Base-by-base conservation (phyloP, 2,329 filamentous ascomycete species). In the Aureobasidium sp. region DNA sequence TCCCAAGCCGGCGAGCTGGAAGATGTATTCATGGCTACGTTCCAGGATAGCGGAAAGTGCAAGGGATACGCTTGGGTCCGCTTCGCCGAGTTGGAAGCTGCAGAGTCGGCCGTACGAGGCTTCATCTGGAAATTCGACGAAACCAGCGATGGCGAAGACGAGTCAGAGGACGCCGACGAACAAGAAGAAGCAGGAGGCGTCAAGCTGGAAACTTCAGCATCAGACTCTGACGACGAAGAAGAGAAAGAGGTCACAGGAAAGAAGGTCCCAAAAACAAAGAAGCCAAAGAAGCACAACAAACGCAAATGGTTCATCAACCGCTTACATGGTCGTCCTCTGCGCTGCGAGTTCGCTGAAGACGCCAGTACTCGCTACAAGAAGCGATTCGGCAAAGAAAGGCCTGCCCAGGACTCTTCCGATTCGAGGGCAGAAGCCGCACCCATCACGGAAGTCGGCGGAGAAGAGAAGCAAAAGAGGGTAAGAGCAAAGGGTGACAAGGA, bases 41-140 rank as follows among this genome's bases (percentile, higher is more conserved):
- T 98, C 66, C 88, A 97, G 69, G 94, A 98, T 68, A 85, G 85
- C 17, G 93, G 93, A 38, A 98, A 97, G 73, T 98, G 93, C 75
- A 97, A 97, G 73, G 94, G 93, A 16, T 98, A 86, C 71, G 93
- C 85, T 5, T 98, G 93, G 90, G 83, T 98, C 57, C 88, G 88
- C 57, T 98, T 97, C 70, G 84, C 85, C 65, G 83, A 90, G 47
- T 66, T 90, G 10, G 83, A 87, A 54, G 80, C 85, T 0, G 89
- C 89, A 0, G 80, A 84, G 45, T 79, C 79, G 63, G 88, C 87
- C 3, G 89, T 95, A 59, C 84, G 83, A 66, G 91, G 91, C 1
- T 96, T 86, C 62, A 78, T 90, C 63, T 79, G 79, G 65, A 79
- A 85, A 66, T 77, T 80, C 52, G 69, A 85, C 34, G 76, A 83